Conservation (phyloP, 768 basidiomycete genomes). For the Myochromella boudieri region DNA sequence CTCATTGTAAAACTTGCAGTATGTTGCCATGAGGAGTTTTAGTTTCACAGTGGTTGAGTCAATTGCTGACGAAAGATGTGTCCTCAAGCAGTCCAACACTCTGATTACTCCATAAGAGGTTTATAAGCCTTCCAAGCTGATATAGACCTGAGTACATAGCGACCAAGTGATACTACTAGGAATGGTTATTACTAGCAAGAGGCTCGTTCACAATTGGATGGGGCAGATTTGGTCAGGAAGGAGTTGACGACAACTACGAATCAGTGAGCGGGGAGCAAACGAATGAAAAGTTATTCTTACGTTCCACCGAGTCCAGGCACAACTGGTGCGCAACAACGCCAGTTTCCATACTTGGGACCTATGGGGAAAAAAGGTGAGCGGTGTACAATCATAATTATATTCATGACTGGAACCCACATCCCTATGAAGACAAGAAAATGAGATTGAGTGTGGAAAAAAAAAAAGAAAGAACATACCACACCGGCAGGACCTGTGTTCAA, state of each 20-base stretch:
- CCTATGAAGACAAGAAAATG: background rate
- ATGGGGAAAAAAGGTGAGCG: background rate
- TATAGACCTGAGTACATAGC: no score
- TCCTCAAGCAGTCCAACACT: no score
- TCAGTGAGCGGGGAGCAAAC: background rate
- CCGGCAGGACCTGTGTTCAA: conserved; percentile 7
- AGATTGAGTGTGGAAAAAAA: background rate
- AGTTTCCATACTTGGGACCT: conserved; percentile 12
- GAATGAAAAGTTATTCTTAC: conserved; percentile 6
- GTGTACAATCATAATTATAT: background rate
- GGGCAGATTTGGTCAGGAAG: background rate
- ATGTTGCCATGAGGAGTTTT: no score
- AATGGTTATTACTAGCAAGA: background rate
- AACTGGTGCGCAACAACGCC: conserved; percentile 21
- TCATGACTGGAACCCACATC: conserved; percentile 1
- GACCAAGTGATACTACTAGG: no score
- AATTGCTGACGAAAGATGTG: no score
- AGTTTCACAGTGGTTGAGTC: no score
- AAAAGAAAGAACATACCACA: conserved; percentile 3
- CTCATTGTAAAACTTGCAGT: no score
- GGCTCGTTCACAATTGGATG: background rate
- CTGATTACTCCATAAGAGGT: no score
- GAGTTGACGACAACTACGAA: conserved; percentile 1
- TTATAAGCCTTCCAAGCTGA: no score
- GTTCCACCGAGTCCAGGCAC: conserved; percentile 14